Percentiles rank a stretch among this genome's conserved stretches.
These are phyloP conservation scores for Fraxinus pennsylvanica DNA, from an alignment of 257 asterid genomes.

Conservation along the genomic window DNA sequence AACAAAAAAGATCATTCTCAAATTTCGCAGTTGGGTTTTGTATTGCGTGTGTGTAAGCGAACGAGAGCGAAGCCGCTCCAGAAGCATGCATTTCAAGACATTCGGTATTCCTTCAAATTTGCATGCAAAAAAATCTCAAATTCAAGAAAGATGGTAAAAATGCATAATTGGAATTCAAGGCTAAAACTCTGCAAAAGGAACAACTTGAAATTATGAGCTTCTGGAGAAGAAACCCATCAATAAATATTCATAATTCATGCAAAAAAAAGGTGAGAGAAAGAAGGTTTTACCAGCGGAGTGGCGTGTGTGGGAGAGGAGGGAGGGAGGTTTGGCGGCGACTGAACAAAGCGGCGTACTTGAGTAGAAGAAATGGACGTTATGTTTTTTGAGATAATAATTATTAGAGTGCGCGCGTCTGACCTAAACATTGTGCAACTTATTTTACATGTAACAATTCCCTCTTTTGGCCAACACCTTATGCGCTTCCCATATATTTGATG, in stretches of 20 bases:
- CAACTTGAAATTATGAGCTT: neutral
- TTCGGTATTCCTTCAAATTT: neutral
- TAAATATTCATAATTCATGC: conserved; percentile 28
- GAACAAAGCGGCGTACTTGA: conserved; percentile 40
- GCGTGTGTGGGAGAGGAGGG: neutral
- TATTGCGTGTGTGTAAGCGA: neutral
- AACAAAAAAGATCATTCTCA: neutral
- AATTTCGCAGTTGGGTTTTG: neutral
- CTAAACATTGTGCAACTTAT: conserved; percentile 32
- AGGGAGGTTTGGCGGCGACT: conserved; percentile 48
- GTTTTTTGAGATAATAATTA: too few relatives aligned
- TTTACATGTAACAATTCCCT: neutral
- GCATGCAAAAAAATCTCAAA: conserved; percentile 6
- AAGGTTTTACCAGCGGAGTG: conserved; percentile 14
- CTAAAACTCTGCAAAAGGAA: neutral
- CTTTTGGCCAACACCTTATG: conserved; percentile 9
- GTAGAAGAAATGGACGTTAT: conserved; percentile 36
- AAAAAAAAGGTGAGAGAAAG: neutral
- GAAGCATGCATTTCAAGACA: neutral
- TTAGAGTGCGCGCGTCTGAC: conserved; percentile 21
- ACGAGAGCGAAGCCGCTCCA: neutral
- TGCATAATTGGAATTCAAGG: conserved; percentile 18
- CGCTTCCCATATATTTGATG: neutral
- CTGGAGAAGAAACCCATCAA: conserved; percentile 13
- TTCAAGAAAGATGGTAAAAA: neutral